Conservation (phyloP, 768 basidiomycete species). For the Dioszegia crocea region DNA sequence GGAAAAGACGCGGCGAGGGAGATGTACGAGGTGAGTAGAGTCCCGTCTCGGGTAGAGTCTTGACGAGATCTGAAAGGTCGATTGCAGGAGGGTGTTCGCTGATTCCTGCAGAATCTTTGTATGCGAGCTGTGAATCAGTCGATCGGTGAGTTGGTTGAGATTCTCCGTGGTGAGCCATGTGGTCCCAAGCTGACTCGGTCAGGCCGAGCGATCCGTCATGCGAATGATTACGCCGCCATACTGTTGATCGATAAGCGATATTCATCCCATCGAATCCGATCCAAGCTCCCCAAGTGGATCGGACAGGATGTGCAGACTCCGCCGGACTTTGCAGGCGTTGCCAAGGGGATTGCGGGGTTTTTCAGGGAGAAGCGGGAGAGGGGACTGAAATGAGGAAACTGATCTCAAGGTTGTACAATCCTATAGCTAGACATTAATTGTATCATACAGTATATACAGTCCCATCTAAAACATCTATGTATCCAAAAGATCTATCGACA, state of each 20-base stretch:
- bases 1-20: slow-evolving; percentile 55
- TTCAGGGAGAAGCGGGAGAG: slow-evolving; percentile 58
- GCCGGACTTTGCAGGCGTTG: slow-evolving; percentile 66
- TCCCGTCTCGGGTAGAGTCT: slow-evolving; percentile 4
- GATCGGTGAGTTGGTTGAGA: slow-evolving; percentile 62
- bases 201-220: slow-evolving; percentile 92
- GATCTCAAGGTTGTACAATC: neutral
- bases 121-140: slow-evolving; percentile 84
- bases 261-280: slow-evolving; percentile 61
- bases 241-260: slow-evolving; percentile 84
- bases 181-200: neutral
- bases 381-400: slow-evolving; percentile 4
- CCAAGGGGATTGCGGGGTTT: slow-evolving; percentile 66
- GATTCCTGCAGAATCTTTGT: slow-evolving; percentile 48
- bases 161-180: neutral
- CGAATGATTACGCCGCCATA: slow-evolving; percentile 84
- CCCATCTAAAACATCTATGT: neutral
- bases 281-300: slow-evolving; percentile 90
- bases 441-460: too few relatives aligned
- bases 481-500: neutral
- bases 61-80: too few relatives aligned
- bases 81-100: too few relatives aligned
- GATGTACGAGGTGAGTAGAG: slow-evolving; percentile 62
- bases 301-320: slow-evolving; percentile 60
- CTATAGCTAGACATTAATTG: too few relatives aligned